Base-by-base conservation (phyloP, 305 asterid genomes). In the Fraxinus angustifolia region DNA sequence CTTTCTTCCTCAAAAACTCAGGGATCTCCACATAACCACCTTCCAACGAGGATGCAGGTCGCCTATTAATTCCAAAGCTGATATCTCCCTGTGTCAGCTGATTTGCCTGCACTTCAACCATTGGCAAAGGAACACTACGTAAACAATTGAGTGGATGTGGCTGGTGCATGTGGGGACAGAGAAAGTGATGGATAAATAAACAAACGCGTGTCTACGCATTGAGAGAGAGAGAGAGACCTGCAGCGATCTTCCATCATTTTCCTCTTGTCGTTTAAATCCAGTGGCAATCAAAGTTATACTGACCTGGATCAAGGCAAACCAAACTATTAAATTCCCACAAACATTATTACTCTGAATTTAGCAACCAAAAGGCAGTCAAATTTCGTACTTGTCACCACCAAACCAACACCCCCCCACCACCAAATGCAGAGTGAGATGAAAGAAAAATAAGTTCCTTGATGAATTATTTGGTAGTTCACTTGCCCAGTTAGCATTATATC, bases 251-350 rank as follows among this genome's bases (percentile, higher is more conserved):
- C 91, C 90, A 12, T 94, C 98, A 68, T 91, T 89, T 90, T 93
- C 98, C 80, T 93, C 97, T 88, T 92, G 98, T 26, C 97, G 95
- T 87, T 95, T 95, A 80, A 95, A 95, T 70, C 99, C 99, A 62
- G 99, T 95, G 84, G 99, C 99, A 26, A 95, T 95, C 84, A 95
- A 80, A 50, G 99, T 94, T 79, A 95, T 95, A 86, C 99, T 94
- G 53, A 95, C 96, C 99, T 95, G 92, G 36, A 84, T 50, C 28
- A 40, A 67, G 80, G 77, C 79, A 82, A 75, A 33, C 19, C 40
- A 34, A 53, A 53, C 71, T 8, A 62, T 85, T 79, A 79, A 72
- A 68, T 75, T 79, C 76, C 71, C 34, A 75, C 35, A 80, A 75
- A 68, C 14, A 3, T 23, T 6, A 4, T 26, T 65, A 10, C 8